Conservation (phyloP, 257 asterid genomes). For the Rehmannia glutinosa region DNA sequence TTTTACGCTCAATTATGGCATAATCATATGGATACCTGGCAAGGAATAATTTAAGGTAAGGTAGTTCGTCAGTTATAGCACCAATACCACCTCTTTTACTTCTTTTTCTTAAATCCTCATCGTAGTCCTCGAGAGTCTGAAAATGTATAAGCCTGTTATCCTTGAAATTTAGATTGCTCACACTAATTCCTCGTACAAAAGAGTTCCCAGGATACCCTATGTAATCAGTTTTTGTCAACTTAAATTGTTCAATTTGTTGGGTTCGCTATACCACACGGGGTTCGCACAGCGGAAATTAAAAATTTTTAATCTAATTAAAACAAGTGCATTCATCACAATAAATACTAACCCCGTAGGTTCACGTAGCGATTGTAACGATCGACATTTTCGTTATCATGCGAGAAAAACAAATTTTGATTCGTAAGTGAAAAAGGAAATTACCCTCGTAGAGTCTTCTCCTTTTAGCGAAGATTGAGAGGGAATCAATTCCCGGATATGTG, state of each 20-base stretch:
- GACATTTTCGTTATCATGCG: no score
- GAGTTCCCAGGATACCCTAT: constrained; percentile 28
- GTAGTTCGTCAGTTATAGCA: constrained; percentile 40
- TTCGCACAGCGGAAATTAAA: no score
- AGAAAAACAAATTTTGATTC: no score
- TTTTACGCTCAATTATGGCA: constrained; percentile 19
- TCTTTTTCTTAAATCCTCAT: constrained; percentile 30
- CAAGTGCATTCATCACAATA: no score
- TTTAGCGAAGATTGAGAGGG: no score
- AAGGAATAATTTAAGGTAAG: constrained; percentile 31
- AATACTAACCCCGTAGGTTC: no score
- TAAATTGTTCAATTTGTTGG: constrained; percentile 30
- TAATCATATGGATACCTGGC: constrained; percentile 22
- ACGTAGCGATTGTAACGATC: no score
- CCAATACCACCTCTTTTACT: constrained; percentile 35
- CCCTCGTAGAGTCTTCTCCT: no score
- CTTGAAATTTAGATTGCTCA: constrained; percentile 18
- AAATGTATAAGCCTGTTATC: constrained; percentile 14
- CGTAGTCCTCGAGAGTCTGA: background rate
- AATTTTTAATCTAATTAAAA: no score
- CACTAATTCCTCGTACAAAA: background rate
- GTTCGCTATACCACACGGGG: no score
- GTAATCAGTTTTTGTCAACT: constrained; percentile 13
- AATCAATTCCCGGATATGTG: no score
- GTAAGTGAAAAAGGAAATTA: no score